These are phyloP conservation scores for Skeletonema costatum DNA, from an alignment of 108 stramenopile species.

Conservation along the genomic window DNA sequence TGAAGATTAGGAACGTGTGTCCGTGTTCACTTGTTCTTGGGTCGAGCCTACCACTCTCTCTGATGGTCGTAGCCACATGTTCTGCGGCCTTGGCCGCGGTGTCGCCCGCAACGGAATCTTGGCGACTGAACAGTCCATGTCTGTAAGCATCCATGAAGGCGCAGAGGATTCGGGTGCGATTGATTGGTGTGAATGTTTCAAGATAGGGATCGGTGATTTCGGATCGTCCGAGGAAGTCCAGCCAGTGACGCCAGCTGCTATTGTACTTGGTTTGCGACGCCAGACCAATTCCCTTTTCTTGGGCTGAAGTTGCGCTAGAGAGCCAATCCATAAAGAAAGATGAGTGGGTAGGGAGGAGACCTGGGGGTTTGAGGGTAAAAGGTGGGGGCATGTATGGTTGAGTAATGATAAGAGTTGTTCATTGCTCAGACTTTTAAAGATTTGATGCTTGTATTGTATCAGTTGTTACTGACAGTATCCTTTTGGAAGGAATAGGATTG, in stretches of 20 bases:
- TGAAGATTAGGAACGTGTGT: not conserved
- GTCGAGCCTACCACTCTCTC: constrained; percentile 13
- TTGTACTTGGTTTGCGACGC: not conserved
- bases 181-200: not conserved
- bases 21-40: not conserved
- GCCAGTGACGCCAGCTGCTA: too few species aligned
- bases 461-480: too few species aligned
- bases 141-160: constrained; percentile 17
- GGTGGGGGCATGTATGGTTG: not conserved
- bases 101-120: constrained; percentile 2
- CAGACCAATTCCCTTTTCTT: not conserved
- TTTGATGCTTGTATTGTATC: too few species aligned
- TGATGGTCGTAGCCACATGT: constrained; percentile 4
- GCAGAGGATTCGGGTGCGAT: constrained; percentile 6
- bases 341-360: not conserved
- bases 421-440: too few species aligned
- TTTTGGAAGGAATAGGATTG: too few species aligned
- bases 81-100: constrained; percentile 5
- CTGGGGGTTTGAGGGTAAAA: not conserved
- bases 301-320: not conserved
- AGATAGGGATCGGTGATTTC: not conserved
- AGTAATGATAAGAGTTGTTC: not conserved
- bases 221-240: too few species aligned
- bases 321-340: not conserved
- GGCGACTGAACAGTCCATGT: not conserved